Conservation (phyloP, 768 basidiomycete genomes). For the Candolleomyces efflorescens region DNA sequence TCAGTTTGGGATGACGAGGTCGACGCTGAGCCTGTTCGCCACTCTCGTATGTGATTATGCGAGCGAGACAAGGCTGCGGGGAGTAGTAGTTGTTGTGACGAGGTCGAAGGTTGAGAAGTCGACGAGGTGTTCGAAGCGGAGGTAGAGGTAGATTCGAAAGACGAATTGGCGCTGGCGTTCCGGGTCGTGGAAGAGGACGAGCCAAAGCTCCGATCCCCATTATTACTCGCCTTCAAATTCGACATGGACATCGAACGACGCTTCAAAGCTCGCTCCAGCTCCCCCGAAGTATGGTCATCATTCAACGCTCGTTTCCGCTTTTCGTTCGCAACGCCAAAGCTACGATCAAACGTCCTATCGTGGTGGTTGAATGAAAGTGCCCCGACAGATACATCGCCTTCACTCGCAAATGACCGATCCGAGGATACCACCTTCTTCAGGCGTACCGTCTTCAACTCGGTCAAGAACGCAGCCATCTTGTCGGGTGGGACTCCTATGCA, state of each 20-base stretch:
- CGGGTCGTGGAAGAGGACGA: neutral
- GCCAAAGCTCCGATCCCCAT: neutral
- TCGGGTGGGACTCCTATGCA: conserved; percentile 73
- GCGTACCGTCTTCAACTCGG: conserved; percentile 73
- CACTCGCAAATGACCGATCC: conserved; percentile 6
- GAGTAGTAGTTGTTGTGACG: neutral
- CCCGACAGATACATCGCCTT: conserved; percentile 10
- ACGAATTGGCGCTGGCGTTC: neutral
- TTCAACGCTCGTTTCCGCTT: neutral
- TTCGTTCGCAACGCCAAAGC: conserved; percentile 1
- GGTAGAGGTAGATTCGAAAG: no score
- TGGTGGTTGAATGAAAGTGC: conserved; percentile 6
- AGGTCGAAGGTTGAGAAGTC: neutral
- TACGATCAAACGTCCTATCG: neutral
- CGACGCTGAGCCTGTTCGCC: conserved; percentile 9
- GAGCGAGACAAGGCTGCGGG: conserved; percentile 3
- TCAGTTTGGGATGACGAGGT: conserved; percentile 25
- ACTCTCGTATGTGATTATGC: conserved; percentile 7
- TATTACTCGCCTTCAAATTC: neutral
- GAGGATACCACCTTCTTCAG: conserved; percentile 57
- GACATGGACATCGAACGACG: neutral
- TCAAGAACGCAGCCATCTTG: conserved; percentile 80
- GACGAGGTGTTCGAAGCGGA: no score
- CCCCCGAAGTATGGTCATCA: conserved; percentile 4
- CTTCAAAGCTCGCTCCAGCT: conserved; percentile 5